Evolutionary conservation across 2,329 filamentous ascomycete species (phyloP), one percentile per base, ranked within the genome.

Genomic region (Cordyceps cicadae): DNA sequence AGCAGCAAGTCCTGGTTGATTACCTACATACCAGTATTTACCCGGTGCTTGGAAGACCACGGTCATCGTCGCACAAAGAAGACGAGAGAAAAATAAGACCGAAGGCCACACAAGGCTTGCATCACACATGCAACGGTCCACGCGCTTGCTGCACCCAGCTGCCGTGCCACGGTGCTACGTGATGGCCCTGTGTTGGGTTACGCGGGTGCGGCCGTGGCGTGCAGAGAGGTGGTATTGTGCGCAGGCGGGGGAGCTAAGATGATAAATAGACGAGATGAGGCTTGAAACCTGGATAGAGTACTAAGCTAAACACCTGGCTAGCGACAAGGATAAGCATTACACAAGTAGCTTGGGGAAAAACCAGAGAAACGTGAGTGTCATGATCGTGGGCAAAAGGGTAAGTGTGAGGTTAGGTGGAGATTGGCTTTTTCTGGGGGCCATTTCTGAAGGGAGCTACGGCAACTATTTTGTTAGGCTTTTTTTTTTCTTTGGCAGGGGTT

Each of bases 61-160:
- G 50, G 37, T 43, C 34, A 29, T 39, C 11, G 50, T 54, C 21
- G 52, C 52, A 45, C 52, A 32, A 14, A 11, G 11, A 26, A 19
- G 21, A 43, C 14, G n/a, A 43, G 39, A 15, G 39, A 45, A 32
- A 46, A 45, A 11, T n/a, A 49, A 12, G 29, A 34, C 32, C 6
- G 21, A 39, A 21, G 41, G 53, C 39, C 32, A n/a, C 53, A 55
- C 41, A 43, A 26, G 53, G 53, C 41, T 32, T 49, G 45, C 43
- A 51, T 51, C 26, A 26, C 54, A 39, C 43, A 37, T 24, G 43
- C 29, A 48, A 56, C 43, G 54, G 26, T 56, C 54, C 54, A 56
- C 54, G 54, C 54, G 54, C 54, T 56, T 56, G 54, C 54, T 56
- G 54, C 45, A 55, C 39, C 53, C 53, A 43, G 41, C 53, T 45